These are phyloP conservation scores for Yamadazyma diospyri DNA, from an alignment of 1,139 yeast species.

Conservation along the genomic window DNA sequence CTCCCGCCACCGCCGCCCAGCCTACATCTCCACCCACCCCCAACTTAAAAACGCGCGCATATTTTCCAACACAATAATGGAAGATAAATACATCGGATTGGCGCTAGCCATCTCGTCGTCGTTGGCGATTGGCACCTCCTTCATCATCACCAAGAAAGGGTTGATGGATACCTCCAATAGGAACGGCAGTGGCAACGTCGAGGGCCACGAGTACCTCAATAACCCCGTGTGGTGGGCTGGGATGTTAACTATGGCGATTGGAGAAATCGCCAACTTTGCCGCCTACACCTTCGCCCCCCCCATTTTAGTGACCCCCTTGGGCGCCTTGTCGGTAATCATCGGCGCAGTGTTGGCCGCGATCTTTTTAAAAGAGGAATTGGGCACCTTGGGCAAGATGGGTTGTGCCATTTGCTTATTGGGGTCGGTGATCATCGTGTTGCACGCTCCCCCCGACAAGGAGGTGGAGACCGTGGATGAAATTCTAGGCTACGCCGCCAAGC, in stretches of 20 bases:
- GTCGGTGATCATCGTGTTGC: constrained; percentile 83
- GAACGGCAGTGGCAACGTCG: constrained; percentile 58
- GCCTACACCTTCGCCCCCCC: constrained; percentile 97
- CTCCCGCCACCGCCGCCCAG: no score
- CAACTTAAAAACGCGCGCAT: constrained; percentile 4
- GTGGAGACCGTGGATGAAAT: constrained; percentile 87
- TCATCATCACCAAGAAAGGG: constrained; percentile 87
- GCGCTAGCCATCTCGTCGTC: constrained; percentile 87
- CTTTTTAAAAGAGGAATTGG: constrained; percentile 81
- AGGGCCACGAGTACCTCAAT: constrained; percentile 69
- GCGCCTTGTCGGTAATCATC: constrained; percentile 85
- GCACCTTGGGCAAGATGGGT: constrained; percentile 88
- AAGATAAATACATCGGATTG: constrained; percentile 85
- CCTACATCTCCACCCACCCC: neutral
- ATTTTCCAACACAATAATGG: constrained; percentile 24
- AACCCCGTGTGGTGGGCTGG: constrained; percentile 98
- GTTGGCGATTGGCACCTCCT: constrained; percentile 85
- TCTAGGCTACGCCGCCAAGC: constrained; percentile 72
- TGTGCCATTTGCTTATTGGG: constrained; percentile 90
- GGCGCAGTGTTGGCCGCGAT: constrained; percentile 89
- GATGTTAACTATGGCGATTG: constrained; percentile 85
- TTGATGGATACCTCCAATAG: constrained; percentile 66
- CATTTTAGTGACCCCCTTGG: constrained; percentile 85
- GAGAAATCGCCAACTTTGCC: constrained; percentile 90
- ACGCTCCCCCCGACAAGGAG: constrained; percentile 92